Evolutionary conservation across 1,139 yeast genomes (phyloP).

Genomic region (Debaryomyces robertsiae): DNA sequence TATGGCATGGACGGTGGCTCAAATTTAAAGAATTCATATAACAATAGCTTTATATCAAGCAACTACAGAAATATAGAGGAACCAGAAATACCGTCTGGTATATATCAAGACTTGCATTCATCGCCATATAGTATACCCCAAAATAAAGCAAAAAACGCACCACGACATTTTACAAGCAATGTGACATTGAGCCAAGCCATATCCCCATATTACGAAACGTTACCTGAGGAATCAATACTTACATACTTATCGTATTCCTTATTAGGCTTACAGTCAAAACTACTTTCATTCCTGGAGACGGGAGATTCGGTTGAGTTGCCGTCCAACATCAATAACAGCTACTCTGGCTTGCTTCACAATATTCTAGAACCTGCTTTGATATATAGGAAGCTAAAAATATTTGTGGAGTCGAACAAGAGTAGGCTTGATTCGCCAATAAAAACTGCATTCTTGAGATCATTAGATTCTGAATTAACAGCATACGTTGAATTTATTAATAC

Average conservation of each 20-base stretch:
- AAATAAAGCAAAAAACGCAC: neutral
- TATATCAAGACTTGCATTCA: conserved; percentile 14
- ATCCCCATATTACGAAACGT: conserved; percentile 36
- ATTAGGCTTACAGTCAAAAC: conserved; percentile 70
- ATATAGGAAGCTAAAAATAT: conserved; percentile 47
- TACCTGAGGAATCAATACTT: conserved; percentile 53
- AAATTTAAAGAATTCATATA: neutral
- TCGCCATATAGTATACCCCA: conserved; percentile 15
- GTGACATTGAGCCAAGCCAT: conserved; percentile 24
- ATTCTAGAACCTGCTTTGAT: conserved; percentile 76
- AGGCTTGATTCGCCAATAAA: conserved; percentile 53
- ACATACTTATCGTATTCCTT: conserved; percentile 65
- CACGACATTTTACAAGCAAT: conserved; percentile 1
- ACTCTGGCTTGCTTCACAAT: conserved; percentile 56
- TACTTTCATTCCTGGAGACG: conserved; percentile 51
- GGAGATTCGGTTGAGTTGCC: conserved; percentile 49
- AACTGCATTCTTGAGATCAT: conserved; percentile 62
- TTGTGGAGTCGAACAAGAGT: conserved; percentile 32
- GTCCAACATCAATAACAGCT: conserved; percentile 53
- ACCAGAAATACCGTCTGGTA: neutral
- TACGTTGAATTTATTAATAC: conserved; percentile 61
- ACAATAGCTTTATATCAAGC: neutral
- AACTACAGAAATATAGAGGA: conserved; percentile 1
- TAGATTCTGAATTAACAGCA: conserved; percentile 52
- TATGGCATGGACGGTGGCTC: neutral